Evolutionary conservation across 768 basidiomycete species (phyloP).

Genomic region (Tulasnella sp.): DNA sequence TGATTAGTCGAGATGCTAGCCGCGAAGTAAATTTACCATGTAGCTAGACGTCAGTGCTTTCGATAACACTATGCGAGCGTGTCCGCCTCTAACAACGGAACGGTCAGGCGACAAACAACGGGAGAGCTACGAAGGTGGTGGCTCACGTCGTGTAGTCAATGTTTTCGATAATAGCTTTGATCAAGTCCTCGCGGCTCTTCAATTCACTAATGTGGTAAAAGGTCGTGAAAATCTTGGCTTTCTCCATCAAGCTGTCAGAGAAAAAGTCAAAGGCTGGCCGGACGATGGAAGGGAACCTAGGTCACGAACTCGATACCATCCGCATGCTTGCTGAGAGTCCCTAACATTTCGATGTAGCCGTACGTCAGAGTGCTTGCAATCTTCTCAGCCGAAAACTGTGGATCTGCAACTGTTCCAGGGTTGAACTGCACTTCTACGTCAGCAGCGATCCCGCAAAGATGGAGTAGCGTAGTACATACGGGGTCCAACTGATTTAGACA

Average conservation of each 20-base stretch:
- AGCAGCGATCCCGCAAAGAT: not conserved
- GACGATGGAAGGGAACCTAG: not conserved
- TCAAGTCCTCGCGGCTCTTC: constrained; percentile 84
- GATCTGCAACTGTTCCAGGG: constrained; percentile 65
- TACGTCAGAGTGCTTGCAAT: constrained; percentile 78
- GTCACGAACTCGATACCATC: constrained; percentile 81
- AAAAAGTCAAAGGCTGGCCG: not conserved
- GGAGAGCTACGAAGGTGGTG: constrained; percentile 76
- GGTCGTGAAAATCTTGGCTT: constrained; percentile 87
- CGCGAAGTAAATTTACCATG: constrained; percentile 48
- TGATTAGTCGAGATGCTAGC: not conserved
- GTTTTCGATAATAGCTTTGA: constrained; percentile 85
- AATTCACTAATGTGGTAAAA: constrained; percentile 95
- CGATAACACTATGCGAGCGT: constrained; percentile 86
- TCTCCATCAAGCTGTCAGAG: constrained; percentile 69
- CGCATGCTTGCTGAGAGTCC: constrained; percentile 77
- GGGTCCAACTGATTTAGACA: constrained; percentile 92
- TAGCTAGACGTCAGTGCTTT: constrained; percentile 94
- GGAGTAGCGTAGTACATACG: constrained; percentile 43
- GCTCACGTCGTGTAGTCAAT: constrained; percentile 85
- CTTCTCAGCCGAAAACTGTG: constrained; percentile 73
- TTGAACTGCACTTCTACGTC: constrained; percentile 51
- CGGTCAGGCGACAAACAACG: constrained; percentile 57
- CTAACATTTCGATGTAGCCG: constrained; percentile 95
- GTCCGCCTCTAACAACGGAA: constrained; percentile 66